phyloP scores from a whole-genome alignment of 2,329 filamentous ascomycete species.

The Whalleya microplaca region DNA sequence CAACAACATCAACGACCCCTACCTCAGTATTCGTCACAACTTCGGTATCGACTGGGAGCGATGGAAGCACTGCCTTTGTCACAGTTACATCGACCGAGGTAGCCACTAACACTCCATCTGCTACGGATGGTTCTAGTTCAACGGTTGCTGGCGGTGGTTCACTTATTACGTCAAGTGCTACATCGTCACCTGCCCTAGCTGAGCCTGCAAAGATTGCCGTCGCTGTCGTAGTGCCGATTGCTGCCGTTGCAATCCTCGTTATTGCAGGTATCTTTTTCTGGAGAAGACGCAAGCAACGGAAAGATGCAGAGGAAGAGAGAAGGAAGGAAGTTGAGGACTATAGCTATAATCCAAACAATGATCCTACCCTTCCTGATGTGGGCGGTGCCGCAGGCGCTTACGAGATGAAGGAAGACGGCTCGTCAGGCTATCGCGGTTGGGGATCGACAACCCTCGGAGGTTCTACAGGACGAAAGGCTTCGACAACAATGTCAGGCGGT shows the following conservation, averaged over 20 bases:
- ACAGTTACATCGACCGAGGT: slow-evolving; percentile 33
- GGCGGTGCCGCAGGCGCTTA: slow-evolving; percentile 57
- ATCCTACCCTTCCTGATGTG: slow-evolving; percentile 71
- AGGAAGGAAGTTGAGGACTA: slow-evolving; percentile 98
- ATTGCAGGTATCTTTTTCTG: slow-evolving; percentile 80
- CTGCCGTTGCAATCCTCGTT: slow-evolving; percentile 80
- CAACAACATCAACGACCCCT: slow-evolving; percentile 15
- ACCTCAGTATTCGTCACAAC: slow-evolving; percentile 17
- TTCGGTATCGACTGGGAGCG: slow-evolving; percentile 20
- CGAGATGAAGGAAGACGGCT: slow-evolving; percentile 78
- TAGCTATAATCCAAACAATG: slow-evolving; percentile 95
- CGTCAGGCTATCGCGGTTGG: slow-evolving; percentile 90
- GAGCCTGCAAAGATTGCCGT: slow-evolving; percentile 80
- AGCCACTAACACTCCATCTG: slow-evolving; percentile 14
- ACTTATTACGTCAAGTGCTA: slow-evolving; percentile 19
- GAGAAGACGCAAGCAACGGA: slow-evolving; percentile 84
- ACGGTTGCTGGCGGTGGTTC: slow-evolving; percentile 25
- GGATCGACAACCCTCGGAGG: slow-evolving; percentile 73
- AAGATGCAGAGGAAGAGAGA: slow-evolving; percentile 82
- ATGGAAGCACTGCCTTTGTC: slow-evolving; percentile 28
- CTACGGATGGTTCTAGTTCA: slow-evolving; percentile 11
- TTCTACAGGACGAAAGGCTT: slow-evolving; percentile 78
- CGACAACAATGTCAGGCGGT: slow-evolving; percentile 85
- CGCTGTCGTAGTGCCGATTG: slow-evolving; percentile 92
- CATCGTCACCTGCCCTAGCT: slow-evolving; percentile 45